Evolutionary conservation across 768 basidiomycete species (phyloP).

Genomic region (Pseudohyphozyma bogoriensis): DNA sequence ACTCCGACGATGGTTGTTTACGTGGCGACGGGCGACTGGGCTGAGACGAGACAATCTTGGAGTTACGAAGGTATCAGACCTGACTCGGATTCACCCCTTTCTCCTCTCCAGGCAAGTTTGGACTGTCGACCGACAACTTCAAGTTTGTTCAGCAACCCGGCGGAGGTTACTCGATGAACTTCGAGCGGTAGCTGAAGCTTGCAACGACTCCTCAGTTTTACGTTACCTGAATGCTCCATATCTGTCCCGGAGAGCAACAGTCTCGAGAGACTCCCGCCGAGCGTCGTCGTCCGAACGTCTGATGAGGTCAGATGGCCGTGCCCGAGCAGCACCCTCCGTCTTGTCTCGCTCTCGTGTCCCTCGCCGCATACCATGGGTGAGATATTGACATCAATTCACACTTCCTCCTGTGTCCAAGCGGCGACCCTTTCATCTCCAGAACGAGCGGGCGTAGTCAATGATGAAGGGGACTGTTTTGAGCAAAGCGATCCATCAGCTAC

Average conservation of each 20-base stretch:
- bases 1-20: no score
- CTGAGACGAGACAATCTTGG: no score
- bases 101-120: constrained; percentile 65
- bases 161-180: constrained; percentile 93
- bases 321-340: no score
- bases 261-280: no score
- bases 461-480: background rate
- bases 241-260: no score
- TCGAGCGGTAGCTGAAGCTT: constrained; percentile 45
- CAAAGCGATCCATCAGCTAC: background rate
- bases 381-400: background rate
- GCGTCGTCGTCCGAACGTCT: no score
- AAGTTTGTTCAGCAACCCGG: constrained; percentile 76
- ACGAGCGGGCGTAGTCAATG: background rate
- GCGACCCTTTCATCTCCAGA: background rate
- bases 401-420: background rate
- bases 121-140: constrained; percentile 91
- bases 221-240: no score
- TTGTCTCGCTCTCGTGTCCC: no score
- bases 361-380: background rate
- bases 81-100: no score
- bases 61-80: no score
- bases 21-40: no score
- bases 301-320: no score
- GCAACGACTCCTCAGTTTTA: background rate